Base-by-base conservation (phyloP, 164 flowering plant species). In the Piper betle region DNA sequence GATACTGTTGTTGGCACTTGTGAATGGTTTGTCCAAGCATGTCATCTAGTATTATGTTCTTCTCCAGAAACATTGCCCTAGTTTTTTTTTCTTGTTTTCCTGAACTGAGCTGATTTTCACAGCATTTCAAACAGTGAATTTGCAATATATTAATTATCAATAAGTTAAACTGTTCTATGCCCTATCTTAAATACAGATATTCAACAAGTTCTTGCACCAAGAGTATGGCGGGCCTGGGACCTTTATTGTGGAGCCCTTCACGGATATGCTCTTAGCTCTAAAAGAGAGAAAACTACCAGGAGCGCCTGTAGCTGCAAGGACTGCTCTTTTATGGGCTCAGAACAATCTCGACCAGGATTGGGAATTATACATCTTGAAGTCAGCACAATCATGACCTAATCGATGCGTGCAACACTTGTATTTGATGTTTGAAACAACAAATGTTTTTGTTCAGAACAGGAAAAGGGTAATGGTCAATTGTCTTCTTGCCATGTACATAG, bases 171-270 rank as follows among this genome's bases (percentile, higher is more conserved):
- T 25, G 33, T 2, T 56, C 25, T 25, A n/a, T 46, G 63, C 53
- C 60, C 5, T 8, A 60, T 6, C 68, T 57, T 69, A 58, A 72
- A 46, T 25, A 63, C 77, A 91, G 97, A 77, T 91, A 62, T 79
- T 86, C 12, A 73, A 62, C n/a, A 75, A 82, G 19, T 86, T 80
- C 76, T 64, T 91, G 77, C 76, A 64, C 59, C 67, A 76, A 40
- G 70, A 67, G n/a, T 86, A 83, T 72, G 95, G 93, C 61, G 89
- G 96, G 18, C 96, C 91, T 0, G 88, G 96, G 50, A 85, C 96
- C 37, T 73, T 88, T 54, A 54, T 86, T 76, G 85, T 88, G 66
- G 93, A 88, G 71, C 93, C 93, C 57, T 91, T 88, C 72, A 84
- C 93, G 6, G 81, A 82, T 62, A 86, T 85, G 85, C 58, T 88